Evolutionary conservation across 2,329 filamentous ascomycete genomes (phyloP), one percentile per base, ranked within the genome.

Genomic region (Nemania sp.): DNA sequence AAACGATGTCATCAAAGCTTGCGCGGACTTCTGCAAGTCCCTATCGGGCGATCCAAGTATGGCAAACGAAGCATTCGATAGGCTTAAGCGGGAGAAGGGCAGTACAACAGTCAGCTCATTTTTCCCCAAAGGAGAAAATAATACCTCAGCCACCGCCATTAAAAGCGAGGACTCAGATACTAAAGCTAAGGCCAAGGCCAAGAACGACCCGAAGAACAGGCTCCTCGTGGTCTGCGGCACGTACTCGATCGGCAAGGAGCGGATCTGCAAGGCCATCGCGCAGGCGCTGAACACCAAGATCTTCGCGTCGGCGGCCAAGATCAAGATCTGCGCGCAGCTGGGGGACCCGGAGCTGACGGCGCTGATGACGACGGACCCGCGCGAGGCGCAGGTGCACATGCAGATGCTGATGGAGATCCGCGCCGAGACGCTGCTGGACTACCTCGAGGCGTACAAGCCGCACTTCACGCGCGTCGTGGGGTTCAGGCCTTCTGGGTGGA

Each of bases 161-260:
- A 55, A 29, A 13, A n/a, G 73, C 77, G 29, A 74, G 74, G 20
- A 76, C 27, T 53, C 79, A 59, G 77, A 79, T 52, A 67, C 78
- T 66, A 77, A 72, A 8, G 5, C 29, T 8, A n/a, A n/a, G 55
- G 15, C 71, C 7, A 70, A 76, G 11, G 15, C 71, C 5, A 70
- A 75, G 11, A 71, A 70, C 11, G 71, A 64, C 11, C 32, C 84
- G 85, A 75, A 75, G 53, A 90, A 92, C 54, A 90, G 93, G 4
- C 86, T 99, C 2, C 87, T 99, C 0, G 93, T 99, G 5, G 89
- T 99, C 6, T 97, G 97, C 68, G 96, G 96, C 52, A 99, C 96
- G 0, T 99, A 99, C 81, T 97, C 92, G 74, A 99, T 99, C 75
- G 96, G 96, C 76, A 99, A 99, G 81, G 96, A 99, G 80, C 91